Evolutionary conservation across 345 rosid genomes (phyloP), one percentile per base, ranked within the genome.

Genomic region (Pelargonium nanum): DNA sequence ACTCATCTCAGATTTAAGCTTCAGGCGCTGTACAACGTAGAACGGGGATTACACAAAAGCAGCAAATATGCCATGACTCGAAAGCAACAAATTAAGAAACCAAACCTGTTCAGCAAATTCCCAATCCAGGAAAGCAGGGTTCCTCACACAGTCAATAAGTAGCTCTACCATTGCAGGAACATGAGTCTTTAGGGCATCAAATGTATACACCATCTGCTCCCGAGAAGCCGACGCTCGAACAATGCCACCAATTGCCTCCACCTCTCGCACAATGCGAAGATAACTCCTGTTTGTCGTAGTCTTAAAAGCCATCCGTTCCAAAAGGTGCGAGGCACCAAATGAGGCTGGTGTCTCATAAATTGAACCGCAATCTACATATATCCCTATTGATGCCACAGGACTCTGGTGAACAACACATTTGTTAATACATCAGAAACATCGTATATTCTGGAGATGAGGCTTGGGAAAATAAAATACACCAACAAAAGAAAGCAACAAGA

Each of bases 61-160:
- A 61, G 50, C 25, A 22, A 58, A 19, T 52, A 9, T 56, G 24
- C 45, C 24, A 34, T 54, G 24, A 17, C 16, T 48, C 8, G 19
- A 9, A 23, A 28, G 24, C 50, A 63, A 44, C 24, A 44, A 22
- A 10, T 4, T 12, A 61, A 22, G 9, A 61, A 34, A 56, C 40
- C 19, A 26, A 70, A 87, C 96, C 89, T 84, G 83, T 72, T 87
- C 96, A 54, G 78, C 79, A 68, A 93, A 81, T 73, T 89, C 95
- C 96, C 97, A 93, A 65, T 87, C 97, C 68, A 93, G 68, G 82
- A 93, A 93, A 64, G 74, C 85, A 57, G 97, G 97, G 68, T 93
- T 87, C 68, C 97, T 84, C 56, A 89, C 97, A 72, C 79, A 80
- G 67, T 89, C 99, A 58, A 87, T 17, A 68, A 87, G 91, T 74